Conservation (phyloP, 169 alveolate species). For the Cryptosporidium viatorum region DNA sequence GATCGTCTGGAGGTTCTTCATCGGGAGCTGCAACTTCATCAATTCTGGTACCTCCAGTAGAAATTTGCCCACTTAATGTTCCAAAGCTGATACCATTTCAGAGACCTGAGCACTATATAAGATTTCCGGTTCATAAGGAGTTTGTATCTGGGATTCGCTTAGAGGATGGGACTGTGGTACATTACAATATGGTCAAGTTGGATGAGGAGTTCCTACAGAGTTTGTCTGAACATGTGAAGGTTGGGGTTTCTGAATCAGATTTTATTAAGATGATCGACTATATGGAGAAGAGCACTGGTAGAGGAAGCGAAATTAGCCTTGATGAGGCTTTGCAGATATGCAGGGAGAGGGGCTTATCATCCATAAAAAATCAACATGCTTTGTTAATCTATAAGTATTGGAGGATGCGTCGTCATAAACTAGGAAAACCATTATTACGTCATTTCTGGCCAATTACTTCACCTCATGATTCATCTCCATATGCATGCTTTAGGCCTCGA, state of each 20-base stretch:
- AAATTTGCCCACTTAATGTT: conserved; percentile 44
- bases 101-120: conserved; percentile 84
- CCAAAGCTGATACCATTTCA: conserved; percentile 19
- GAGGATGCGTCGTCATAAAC: conserved; percentile 82
- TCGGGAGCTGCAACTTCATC: conserved; percentile 20
- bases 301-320: conserved; percentile 62
- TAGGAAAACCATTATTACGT: conserved; percentile 86
- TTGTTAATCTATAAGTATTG: conserved; percentile 81
- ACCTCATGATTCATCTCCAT: conserved; percentile 86
- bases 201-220: conserved; percentile 82
- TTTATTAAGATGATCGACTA: conserved; percentile 63
- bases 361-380: conserved; percentile 45
- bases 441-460: conserved; percentile 86
- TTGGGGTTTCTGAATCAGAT: conserved; percentile 41
- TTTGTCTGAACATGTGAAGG: conserved; percentile 64
- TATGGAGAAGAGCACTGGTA: conserved; percentile 61
- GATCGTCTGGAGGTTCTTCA: conserved; percentile 7
- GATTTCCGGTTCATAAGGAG: conserved; percentile 84
- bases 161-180: conserved; percentile 82
- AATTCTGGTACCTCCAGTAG: conserved; percentile 72
- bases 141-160: conserved; percentile 84
- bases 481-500: conserved; percentile 86
- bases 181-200: conserved; percentile 83
- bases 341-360: conserved; percentile 77
- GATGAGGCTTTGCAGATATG: conserved; percentile 78